These are phyloP conservation scores for Geotrichum bryndzae DNA, from an alignment of 1,139 yeast species.

Conservation along the genomic window DNA sequence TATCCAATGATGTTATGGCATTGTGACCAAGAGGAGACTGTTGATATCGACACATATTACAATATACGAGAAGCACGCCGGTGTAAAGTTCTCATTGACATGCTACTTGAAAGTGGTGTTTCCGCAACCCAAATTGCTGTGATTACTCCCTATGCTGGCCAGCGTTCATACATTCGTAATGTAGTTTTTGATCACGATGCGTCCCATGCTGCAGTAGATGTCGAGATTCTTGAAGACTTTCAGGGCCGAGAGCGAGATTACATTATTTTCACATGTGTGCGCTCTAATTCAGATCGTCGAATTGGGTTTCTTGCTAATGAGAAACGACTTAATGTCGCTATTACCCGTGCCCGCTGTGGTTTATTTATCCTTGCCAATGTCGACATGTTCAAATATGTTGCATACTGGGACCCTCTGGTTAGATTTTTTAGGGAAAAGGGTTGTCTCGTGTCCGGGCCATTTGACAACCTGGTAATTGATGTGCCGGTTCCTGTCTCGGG, in stretches of 20 bases:
- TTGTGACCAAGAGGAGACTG: constrained; percentile 47
- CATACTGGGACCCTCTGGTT: background rate
- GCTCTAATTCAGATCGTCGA: constrained; percentile 55
- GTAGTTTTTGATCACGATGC: background rate
- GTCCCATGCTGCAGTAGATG: constrained; percentile 40
- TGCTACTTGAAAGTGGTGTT: constrained; percentile 40
- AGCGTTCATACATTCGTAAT: constrained; percentile 38
- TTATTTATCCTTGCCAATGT: constrained; percentile 70
- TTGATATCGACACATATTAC: constrained; percentile 30
- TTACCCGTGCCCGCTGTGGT: constrained; percentile 89
- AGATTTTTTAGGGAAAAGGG: background rate
- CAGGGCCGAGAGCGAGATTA: constrained; percentile 98
- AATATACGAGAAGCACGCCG: background rate
- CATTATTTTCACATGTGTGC: constrained; percentile 87
- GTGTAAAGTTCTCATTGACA: constrained; percentile 35
- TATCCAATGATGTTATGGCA: constrained; percentile 69
- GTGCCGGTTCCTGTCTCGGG: background rate
- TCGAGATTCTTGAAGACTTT: constrained; percentile 93
- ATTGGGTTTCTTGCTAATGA: constrained; percentile 87
- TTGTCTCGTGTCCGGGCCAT: background rate
- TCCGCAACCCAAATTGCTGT: constrained; percentile 71
- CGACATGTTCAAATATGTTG: background rate
- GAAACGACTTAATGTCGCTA: constrained; percentile 91
- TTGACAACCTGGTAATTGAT: background rate
- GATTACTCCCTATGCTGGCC: constrained; percentile 92